These are phyloP conservation scores for Cutaneotrichosporon spelunceum DNA, from an alignment of 1,284 basidiomycete genomes.

Conservation along the genomic window DNA sequence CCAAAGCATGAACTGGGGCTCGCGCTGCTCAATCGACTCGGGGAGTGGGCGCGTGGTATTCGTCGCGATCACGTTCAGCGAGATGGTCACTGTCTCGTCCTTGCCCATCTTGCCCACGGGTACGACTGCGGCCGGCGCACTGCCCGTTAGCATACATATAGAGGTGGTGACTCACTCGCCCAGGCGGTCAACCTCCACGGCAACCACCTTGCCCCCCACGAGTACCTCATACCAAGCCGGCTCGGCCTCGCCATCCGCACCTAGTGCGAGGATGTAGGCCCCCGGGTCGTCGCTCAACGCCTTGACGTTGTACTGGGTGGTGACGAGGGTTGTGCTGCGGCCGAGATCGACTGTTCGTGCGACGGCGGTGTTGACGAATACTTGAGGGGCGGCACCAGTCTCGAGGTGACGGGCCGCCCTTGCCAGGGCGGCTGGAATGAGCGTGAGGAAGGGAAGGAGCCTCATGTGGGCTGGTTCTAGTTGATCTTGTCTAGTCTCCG, in stretches of 20 bases:
- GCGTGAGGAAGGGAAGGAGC: conserved; percentile 16
- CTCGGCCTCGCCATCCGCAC: conserved; percentile 60
- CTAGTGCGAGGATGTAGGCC: conserved; percentile 68
- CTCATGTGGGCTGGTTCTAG: conserved; percentile 11
- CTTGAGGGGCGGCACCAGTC: conserved; percentile 27
- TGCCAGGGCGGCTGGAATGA: conserved; percentile 9
- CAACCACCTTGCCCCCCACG: conserved; percentile 59
- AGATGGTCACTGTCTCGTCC: conserved; percentile 66
- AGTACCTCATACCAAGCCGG: conserved; percentile 73
- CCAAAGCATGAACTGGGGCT: conserved; percentile 78
- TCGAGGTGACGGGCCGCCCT: conserved; percentile 13
- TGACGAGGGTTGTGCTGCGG: conserved; percentile 76
- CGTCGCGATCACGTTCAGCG: conserved; percentile 69
- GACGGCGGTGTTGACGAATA: conserved; percentile 81
- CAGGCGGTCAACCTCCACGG: conserved; percentile 27
- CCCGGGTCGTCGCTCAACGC: conserved; percentile 62
- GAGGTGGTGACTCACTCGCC: conserved; percentile 25
- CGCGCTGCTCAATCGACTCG: conserved; percentile 65
- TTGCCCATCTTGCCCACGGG: conserved; percentile 45
- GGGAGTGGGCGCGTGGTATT: conserved; percentile 76
- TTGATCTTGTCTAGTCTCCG: background rate
- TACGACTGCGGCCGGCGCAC: conserved; percentile 37
- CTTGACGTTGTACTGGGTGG: conserved; percentile 80
- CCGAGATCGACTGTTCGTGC: conserved; percentile 82
- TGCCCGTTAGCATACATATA: conserved; percentile 13